Evolutionary conservation across 805 yeast species (phyloP).

Genomic region (Komagataella mondaviorum): DNA sequence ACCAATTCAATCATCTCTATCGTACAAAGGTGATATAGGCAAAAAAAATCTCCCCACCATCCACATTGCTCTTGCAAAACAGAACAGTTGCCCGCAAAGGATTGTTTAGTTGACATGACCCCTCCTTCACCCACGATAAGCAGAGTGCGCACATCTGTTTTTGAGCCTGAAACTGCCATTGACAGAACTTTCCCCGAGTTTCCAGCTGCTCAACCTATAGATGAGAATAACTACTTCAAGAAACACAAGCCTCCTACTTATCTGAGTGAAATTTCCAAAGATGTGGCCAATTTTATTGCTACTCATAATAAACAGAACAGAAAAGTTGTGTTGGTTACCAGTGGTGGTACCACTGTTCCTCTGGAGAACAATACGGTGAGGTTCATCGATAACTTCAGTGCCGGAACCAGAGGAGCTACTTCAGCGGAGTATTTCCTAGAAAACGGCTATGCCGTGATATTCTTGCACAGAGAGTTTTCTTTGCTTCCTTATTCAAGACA

Average conservation of each 20-base stretch:
- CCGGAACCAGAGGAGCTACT: slow-evolving; percentile 96
- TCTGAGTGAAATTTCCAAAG: slow-evolving; percentile 42
- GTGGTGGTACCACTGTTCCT: slow-evolving; percentile 98
- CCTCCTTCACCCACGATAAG: slow-evolving; percentile 8
- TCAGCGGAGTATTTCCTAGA: slow-evolving; percentile 86
- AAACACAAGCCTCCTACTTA: slow-evolving; percentile 65
- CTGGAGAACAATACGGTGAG: slow-evolving; percentile 93
- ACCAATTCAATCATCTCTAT: background rate
- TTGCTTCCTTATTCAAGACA: slow-evolving; percentile 87
- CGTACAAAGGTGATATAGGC: background rate
- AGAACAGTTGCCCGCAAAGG: slow-evolving; percentile 17
- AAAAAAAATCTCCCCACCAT: slow-evolving; percentile 10
- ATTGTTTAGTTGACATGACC: background rate
- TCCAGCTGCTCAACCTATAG: slow-evolving; percentile 60
- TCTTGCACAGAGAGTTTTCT: slow-evolving; percentile 85
- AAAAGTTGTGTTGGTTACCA: slow-evolving; percentile 71
- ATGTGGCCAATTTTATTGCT: slow-evolving; percentile 48
- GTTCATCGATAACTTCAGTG: slow-evolving; percentile 92
- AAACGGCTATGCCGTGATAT: slow-evolving; percentile 82
- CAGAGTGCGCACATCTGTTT: slow-evolving; percentile 51
- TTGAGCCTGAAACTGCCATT: slow-evolving; percentile 61
- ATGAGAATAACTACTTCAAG: slow-evolving; percentile 67
- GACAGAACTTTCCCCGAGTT: slow-evolving; percentile 65
- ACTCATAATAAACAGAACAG: slow-evolving; percentile 31
- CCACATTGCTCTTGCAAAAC: slow-evolving; percentile 24